Evolutionary conservation across 352 stramenopile genomes (phyloP), one percentile per base, ranked within the genome.

Genomic region (Blastocystis sp.): DNA sequence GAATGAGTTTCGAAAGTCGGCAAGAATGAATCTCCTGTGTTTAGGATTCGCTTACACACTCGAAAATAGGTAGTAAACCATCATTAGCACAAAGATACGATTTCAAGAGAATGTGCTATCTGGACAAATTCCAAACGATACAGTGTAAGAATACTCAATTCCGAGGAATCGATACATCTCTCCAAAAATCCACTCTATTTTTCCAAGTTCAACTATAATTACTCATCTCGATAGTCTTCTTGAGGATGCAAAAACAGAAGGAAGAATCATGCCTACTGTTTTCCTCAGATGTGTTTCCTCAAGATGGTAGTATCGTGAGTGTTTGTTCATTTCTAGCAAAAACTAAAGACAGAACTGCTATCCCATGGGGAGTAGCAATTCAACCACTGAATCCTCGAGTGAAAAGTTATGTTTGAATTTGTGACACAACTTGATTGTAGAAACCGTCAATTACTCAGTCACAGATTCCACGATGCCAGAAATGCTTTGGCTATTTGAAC

Each of bases 401-500:
- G 20, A 26, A 66, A 34, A 45, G 26, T 16, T 41, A 85, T 54
- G 73, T 85, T 11, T 24, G 34, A 2, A 18, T 20, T 55, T 20
- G 18, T 53, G 30, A 20, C 24, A 30, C 47, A 2, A 1, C 24
- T 47, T 47, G 9, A 68, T 34, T 45, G 13, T 85, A 85, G 73
- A 69, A 18, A 45, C 9, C 73, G 1, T 53, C 53, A 2, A 85
- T 85, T 45, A 66, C 50, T 18, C 73, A 85, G 39, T 30, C 20
- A 8, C 43, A 85, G 3, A 47, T 85, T 47, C 73, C 73, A 7
- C 73, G 73, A 13, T 85, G 73, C 41, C 73, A 85, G 30, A 66
- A 85, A 13, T 85, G 73, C 47, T 85, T 66, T 18, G 73, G 73
- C 3, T 85, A 85, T 68, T 69, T 85, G 73, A 85, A 85, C 47